These are phyloP conservation scores for Globisporangium mamillatum DNA, from an alignment of 352 stramenopile genomes.

Conservation along the genomic window DNA sequence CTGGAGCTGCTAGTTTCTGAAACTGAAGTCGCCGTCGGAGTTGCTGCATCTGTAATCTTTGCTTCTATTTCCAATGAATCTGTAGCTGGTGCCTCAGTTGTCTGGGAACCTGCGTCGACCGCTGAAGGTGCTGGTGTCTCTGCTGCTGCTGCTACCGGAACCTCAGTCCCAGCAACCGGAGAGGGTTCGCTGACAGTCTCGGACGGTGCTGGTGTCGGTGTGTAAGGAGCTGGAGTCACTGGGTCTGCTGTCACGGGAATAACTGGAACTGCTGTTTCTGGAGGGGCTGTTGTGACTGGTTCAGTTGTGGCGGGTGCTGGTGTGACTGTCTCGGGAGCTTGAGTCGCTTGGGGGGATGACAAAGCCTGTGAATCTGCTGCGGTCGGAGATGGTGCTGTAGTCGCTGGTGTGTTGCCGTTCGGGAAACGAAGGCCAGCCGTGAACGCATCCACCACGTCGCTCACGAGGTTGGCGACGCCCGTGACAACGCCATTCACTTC, in stretches of 20 bases:
- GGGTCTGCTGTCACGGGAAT: not conserved
- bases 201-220: not conserved
- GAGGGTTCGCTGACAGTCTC: not conserved
- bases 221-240: not conserved
- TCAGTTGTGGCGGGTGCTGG: not conserved
- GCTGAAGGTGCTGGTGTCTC: not conserved
- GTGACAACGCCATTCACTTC: slow-evolving; percentile 12
- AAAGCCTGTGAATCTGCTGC: not conserved
- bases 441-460: not conserved
- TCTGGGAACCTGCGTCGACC: not conserved
- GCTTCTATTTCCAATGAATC: not conserved
- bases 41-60: slow-evolving; percentile 2
- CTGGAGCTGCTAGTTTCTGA: slow-evolving; percentile 2
- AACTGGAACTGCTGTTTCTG: not conserved
- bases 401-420: slow-evolving; percentile 1
- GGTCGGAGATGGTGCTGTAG: slow-evolving; percentile 3
- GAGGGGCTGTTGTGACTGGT: not conserved
- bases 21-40: not conserved
- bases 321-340: not conserved
- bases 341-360: not conserved
- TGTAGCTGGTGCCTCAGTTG: slow-evolving; percentile 4
- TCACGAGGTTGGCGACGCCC: not conserved
- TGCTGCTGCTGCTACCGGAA: slow-evolving; percentile 1
- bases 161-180: slow-evolving; percentile 1
- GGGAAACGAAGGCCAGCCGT: not conserved